phyloP scores from a whole-genome alignment of 306 rosid species.

The Prunus davidiana region DNA sequence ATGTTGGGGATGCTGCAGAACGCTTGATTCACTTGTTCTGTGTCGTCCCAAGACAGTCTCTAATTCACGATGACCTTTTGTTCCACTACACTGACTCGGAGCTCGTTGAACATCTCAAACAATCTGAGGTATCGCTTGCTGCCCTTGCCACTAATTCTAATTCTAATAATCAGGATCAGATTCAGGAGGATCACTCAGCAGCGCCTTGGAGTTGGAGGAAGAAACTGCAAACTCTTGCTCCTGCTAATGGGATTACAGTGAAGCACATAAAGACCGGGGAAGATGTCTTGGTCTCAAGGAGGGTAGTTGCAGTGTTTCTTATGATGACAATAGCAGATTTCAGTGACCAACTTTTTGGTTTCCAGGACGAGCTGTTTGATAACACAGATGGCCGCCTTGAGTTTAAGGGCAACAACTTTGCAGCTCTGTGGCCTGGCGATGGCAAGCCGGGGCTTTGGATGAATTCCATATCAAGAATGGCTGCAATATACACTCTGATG shows the following conservation, averaged over 20 bases:
- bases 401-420: slow-evolving; percentile 55
- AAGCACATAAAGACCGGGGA: slow-evolving; percentile 70
- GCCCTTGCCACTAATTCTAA: slow-evolving; percentile 28
- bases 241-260: slow-evolving; percentile 50
- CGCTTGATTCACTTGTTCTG: slow-evolving; percentile 71
- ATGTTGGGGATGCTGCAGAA: slow-evolving; percentile 66
- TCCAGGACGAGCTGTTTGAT: slow-evolving; percentile 63
- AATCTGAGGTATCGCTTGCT: slow-evolving; percentile 21
- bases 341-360: slow-evolving; percentile 69
- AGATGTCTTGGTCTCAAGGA: slow-evolving; percentile 60
- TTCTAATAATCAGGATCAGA: not conserved
- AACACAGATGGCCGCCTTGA: slow-evolving; percentile 54
- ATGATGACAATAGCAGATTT: slow-evolving; percentile 88
- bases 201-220: slow-evolving; percentile 49
- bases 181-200: slow-evolving; percentile 12
- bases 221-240: slow-evolving; percentile 53
- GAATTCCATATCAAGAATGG: slow-evolving; percentile 78
- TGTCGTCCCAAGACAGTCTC: slow-evolving; percentile 64
- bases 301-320: slow-evolving; percentile 60
- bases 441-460: slow-evolving; percentile 87
- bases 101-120: slow-evolving; percentile 49
- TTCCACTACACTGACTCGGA: slow-evolving; percentile 63
- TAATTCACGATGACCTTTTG: slow-evolving; percentile 77
- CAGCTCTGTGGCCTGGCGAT: slow-evolving; percentile 69
- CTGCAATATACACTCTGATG: slow-evolving; percentile 51